Evolutionary conservation across 1,284 basidiomycete genomes (phyloP).

Genomic region (Exobasidium cylindrosporum): DNA sequence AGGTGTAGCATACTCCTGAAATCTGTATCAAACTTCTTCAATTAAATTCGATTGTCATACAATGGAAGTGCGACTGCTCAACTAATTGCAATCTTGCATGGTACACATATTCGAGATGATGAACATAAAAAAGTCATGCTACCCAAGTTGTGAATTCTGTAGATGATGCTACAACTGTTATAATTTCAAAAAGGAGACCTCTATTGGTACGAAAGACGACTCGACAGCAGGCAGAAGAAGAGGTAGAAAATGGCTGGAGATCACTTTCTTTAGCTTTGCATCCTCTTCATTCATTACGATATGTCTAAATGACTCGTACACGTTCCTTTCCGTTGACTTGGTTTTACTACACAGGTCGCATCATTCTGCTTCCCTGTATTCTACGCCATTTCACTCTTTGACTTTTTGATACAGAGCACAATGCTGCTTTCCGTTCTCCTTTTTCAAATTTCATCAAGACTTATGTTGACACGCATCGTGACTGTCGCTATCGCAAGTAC

Average conservation of each 20-base stretch:
- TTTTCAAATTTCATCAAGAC: slow-evolving; percentile 24
- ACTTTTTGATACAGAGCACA: slow-evolving; percentile 66
- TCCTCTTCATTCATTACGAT: slow-evolving; percentile 30
- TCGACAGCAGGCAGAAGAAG: not conserved
- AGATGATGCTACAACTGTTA: not conserved
- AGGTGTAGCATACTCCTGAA: too few species aligned
- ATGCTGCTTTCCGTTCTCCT: slow-evolving; percentile 73
- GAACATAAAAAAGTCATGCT: not conserved
- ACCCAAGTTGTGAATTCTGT: too few species aligned
- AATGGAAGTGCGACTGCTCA: slow-evolving; percentile 93
- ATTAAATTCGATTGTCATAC: too few species aligned
- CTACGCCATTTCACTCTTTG: slow-evolving; percentile 88
- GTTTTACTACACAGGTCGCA: too few species aligned
- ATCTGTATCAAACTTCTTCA: too few species aligned
- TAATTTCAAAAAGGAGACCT: not conserved
- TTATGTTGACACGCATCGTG: not conserved
- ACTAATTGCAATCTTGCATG: slow-evolving; percentile 85
- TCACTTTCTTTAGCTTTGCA: slow-evolving; percentile 49
- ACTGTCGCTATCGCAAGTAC: too few species aligned
- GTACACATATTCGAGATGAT: slow-evolving; percentile 37
- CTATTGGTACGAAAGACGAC: not conserved
- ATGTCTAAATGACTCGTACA: too few species aligned
- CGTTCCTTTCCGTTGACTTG: too few species aligned
- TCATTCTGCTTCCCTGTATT: slow-evolving; percentile 82
- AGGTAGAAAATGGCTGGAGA: slow-evolving; percentile 26